Conservation (phyloP, 805 yeast species). For the Lipomyces lipofer region DNA sequence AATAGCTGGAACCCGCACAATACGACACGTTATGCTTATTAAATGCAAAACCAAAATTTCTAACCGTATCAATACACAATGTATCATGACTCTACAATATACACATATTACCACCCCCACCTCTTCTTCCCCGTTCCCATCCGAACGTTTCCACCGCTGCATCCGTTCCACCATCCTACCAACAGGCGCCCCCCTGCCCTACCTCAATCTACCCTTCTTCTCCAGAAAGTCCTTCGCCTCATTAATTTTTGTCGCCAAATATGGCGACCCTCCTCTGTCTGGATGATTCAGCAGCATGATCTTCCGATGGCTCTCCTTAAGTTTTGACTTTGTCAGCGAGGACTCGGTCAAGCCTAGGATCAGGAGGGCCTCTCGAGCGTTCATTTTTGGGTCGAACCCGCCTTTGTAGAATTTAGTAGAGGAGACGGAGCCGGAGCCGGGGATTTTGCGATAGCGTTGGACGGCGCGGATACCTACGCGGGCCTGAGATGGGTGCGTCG, state of each 20-base stretch:
- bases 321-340: constrained; percentile 41
- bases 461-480: constrained; percentile 32
- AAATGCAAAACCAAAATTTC: too few species aligned
- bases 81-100: too few species aligned
- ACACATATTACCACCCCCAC: too few species aligned
- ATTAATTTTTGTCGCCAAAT: constrained; percentile 78
- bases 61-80: too few species aligned
- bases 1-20: too few species aligned
- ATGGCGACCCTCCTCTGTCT: constrained; percentile 84
- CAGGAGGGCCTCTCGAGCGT: constrained; percentile 32
- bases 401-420: constrained; percentile 71
- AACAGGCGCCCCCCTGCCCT: neutral
- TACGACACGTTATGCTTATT: too few species aligned
- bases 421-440: constrained; percentile 11
- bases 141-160: too few species aligned
- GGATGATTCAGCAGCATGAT: constrained; percentile 86
- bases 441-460: constrained; percentile 22
- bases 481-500: too few species aligned
- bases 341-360: constrained; percentile 39
- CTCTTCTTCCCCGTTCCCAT: too few species aligned
- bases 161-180: too few species aligned
- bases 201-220: constrained; percentile 39
- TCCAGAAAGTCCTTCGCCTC: constrained; percentile 82
- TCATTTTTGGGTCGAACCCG: constrained; percentile 76
- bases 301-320: constrained; percentile 70